Evolutionary conservation across 2,329 filamentous ascomycete species (phyloP), one percentile per base, ranked within the genome.

Genomic region (Fusarium sororula): DNA sequence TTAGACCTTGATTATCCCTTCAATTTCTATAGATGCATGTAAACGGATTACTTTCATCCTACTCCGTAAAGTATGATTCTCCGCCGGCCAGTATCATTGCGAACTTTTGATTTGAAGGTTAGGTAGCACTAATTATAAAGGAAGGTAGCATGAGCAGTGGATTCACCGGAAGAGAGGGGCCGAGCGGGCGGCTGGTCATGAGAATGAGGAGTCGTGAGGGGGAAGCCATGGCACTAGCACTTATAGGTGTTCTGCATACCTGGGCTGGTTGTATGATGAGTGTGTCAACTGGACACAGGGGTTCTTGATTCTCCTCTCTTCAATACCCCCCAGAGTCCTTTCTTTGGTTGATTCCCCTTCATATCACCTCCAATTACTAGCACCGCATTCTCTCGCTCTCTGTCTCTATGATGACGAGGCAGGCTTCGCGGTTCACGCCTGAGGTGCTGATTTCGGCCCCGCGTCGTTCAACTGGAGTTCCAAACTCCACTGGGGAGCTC

Each of bases 381-480:
- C 32, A 32, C 35, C 47, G 42, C 24, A 55, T 56, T 32, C 47
- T 57, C 39, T 24, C 20, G 9, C 30, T 50, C 44, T 60, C 39
- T 41, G 56, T 57, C 50, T 75, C 74, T 48, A 81, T 79, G 73
- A 95, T 95, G 93, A 94, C 92, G 13, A 87, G 93, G 79, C 87
- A 88, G 74, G 91, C 91, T 15, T 86, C 87, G 75, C 92, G 91
- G 75, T 93, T 95, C 83, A 94, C 92, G 15, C 92, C 93, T 9
- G 89, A 94, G 85, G 92, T 94, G 75, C 87, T 96, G 66, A 88
- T 96, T 78, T 91, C 91, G 74, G 92, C 93, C 22, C 93, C 93
- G 38, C 90, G 94, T 64, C 90, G 93, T 54, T 93, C 92, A 17
- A 81, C 90, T 22, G 93, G 90, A 54, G 81, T 90, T 2, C 93